Evolutionary conservation across 257 asterid genomes (phyloP).

Genomic region (Solanum okadae): DNA sequence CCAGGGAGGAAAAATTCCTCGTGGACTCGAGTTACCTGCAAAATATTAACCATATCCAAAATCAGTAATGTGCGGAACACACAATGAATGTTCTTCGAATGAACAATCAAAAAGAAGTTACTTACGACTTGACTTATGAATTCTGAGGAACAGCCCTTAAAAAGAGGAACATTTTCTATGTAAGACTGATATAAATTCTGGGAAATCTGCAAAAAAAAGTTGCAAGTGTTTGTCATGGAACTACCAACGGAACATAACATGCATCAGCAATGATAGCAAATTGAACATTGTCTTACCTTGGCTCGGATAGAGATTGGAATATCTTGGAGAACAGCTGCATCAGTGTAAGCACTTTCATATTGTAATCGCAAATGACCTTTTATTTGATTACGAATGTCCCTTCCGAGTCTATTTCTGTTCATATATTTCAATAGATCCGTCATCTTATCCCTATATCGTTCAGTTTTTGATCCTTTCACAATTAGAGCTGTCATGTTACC

Average conservation of each 20-base stretch:
- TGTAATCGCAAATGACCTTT: constrained; percentile 88
- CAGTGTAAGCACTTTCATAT: constrained; percentile 81
- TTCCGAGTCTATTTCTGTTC: constrained; percentile 73
- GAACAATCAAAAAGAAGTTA: background rate
- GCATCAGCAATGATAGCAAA: background rate
- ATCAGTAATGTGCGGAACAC: background rate
- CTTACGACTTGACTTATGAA: constrained; percentile 88
- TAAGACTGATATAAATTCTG: constrained; percentile 58
- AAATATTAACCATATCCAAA: background rate
- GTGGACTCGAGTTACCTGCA: constrained; percentile 76
- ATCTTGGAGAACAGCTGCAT: constrained; percentile 72
- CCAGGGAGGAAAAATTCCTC: constrained; percentile 96
- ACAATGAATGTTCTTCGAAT: background rate
- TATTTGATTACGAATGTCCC: constrained; percentile 64
- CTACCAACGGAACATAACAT: background rate
- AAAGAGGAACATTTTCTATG: constrained; percentile 58
- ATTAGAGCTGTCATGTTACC: constrained; percentile 99
- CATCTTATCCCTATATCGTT: constrained; percentile 80
- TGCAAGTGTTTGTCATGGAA: background rate
- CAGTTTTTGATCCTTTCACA: constrained; percentile 92
- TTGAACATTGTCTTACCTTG: constrained; percentile 27
- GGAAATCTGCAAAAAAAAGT: constrained; percentile 51
- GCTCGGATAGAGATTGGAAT: constrained; percentile 84
- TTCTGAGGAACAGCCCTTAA: constrained; percentile 72
- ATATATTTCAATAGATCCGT: constrained; percentile 67